Conservation (phyloP, 2,329 filamentous ascomycete genomes). For the Colletotrichum chrysophilum region DNA sequence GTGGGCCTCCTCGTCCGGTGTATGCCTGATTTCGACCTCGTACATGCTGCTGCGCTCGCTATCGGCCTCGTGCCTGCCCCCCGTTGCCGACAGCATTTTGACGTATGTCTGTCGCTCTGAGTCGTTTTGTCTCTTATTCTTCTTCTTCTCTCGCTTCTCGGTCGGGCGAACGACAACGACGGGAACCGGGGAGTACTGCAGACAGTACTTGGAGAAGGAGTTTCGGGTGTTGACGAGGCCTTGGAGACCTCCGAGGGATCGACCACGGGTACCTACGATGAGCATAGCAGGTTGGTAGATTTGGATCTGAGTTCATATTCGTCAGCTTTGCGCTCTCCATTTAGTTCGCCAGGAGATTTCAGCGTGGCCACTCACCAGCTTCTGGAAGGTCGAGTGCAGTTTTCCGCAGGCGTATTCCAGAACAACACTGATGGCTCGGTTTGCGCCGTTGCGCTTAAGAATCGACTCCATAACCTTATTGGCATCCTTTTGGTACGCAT, state of each 20-base stretch:
- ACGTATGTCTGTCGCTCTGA: slow-evolving; percentile 77
- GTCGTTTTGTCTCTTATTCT: slow-evolving; percentile 81
- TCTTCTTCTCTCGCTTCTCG: slow-evolving; percentile 88
- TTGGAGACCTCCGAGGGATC: slow-evolving; percentile 85
- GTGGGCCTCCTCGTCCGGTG: slow-evolving; percentile 68
- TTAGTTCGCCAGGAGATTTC: not conserved
- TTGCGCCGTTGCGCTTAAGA: slow-evolving; percentile 76
- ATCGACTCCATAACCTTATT: slow-evolving; percentile 76
- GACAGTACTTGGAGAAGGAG: slow-evolving; percentile 91
- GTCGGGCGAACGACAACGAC: slow-evolving; percentile 91
- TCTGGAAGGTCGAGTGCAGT: slow-evolving; percentile 87
- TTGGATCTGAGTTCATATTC: slow-evolving; percentile 71
- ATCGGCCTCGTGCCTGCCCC: slow-evolving; percentile 63
- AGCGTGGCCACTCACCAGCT: slow-evolving; percentile 71
- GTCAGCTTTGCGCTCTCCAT: not conserved
- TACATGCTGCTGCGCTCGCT: slow-evolving; percentile 58
- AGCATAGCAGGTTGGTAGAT: slow-evolving; percentile 92
- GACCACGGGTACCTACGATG: slow-evolving; percentile 86
- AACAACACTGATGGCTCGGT: slow-evolving; percentile 84
- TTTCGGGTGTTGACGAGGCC: slow-evolving; percentile 79
- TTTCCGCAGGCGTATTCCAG: slow-evolving; percentile 90
- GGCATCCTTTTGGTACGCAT: slow-evolving; percentile 74
- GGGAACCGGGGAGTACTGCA: slow-evolving; percentile 91
- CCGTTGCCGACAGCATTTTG: slow-evolving; percentile 72
- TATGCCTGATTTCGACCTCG: slow-evolving; percentile 59